Percentiles rank a stretch among this genome's conserved stretches.
These are phyloP conservation scores for Bauhinia variegata DNA, from an alignment of 306 rosid genomes.

Conservation along the genomic window DNA sequence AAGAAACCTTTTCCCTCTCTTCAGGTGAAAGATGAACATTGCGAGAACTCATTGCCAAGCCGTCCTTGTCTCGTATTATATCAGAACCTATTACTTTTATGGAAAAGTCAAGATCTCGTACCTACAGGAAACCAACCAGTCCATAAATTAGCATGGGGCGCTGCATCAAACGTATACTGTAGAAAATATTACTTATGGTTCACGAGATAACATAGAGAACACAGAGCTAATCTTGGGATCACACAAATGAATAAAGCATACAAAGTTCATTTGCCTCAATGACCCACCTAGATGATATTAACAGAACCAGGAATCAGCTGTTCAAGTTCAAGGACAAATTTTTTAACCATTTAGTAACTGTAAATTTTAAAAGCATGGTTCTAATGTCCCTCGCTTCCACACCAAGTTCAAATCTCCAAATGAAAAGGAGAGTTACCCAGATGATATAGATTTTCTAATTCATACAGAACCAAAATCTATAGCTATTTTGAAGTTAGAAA, in stretches of 20 bases:
- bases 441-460: no score
- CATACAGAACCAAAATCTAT: no score
- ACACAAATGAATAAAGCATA: background rate
- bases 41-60: constrained; percentile 95
- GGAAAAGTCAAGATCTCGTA: constrained; percentile 87
- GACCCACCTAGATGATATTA: background rate
- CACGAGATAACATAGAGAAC: background rate
- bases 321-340: constrained; percentile 31
- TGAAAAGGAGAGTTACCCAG: no score
- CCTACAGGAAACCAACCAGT: constrained; percentile 53
- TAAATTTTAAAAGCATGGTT: background rate
- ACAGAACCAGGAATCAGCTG: background rate
- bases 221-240: background rate
- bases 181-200: constrained; percentile 5
- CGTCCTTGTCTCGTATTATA: constrained; percentile 68
- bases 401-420: no score
- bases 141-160: constrained; percentile 16
- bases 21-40: constrained; percentile 78
- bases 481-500: no score
- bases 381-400: no score
- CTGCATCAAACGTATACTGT: background rate
- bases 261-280: background rate
- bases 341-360: no score
- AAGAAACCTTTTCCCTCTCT: constrained; percentile 87
- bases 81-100: constrained; percentile 73